A percentile compares a stretch with the other conserved stretches of the same genome.
phyloP scores from a whole-genome alignment of 768 basidiomycete genomes.

The Psilocybe subaeruginosa region DNA sequence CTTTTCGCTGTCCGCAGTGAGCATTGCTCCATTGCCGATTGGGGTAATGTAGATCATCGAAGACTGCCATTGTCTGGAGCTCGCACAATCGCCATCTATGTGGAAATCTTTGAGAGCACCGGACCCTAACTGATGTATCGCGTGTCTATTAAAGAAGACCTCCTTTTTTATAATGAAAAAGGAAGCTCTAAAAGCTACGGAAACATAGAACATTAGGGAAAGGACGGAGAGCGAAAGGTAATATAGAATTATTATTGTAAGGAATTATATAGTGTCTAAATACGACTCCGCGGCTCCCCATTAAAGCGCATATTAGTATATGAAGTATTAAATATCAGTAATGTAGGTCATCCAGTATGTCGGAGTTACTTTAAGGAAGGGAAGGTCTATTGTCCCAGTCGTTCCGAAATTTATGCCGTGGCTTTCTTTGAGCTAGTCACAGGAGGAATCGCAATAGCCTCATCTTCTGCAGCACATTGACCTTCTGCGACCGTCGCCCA shows the following conservation, averaged over 20 bases:
- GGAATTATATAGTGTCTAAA: too few species aligned
- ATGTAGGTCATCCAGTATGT: too few species aligned
- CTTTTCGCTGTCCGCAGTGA: neutral
- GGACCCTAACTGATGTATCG: neutral
- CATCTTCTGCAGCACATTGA: conserved; percentile 1
- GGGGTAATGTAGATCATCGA: neutral
- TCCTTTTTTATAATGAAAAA: neutral
- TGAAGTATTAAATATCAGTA: too few species aligned
- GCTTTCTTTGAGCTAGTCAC: neutral
- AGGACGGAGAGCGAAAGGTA: too few species aligned
- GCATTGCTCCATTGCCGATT: neutral
- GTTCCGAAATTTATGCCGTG: neutral
- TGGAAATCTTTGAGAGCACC: neutral
- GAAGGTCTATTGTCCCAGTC: neutral
- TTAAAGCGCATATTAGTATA: too few species aligned
- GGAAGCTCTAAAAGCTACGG: too few species aligned
- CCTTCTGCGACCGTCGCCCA: conserved; percentile 40
- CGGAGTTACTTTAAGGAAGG: too few species aligned
- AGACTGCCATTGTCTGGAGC: neutral
- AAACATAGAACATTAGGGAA: too few species aligned
- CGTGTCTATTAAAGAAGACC: neutral
- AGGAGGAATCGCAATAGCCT: neutral
- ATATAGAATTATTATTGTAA: too few species aligned
- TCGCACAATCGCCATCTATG: neutral
- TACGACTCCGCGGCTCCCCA: too few species aligned